Evolutionary conservation across 805 yeast genomes (phyloP).

Genomic region (Teunomyces lycoperdinae): DNA sequence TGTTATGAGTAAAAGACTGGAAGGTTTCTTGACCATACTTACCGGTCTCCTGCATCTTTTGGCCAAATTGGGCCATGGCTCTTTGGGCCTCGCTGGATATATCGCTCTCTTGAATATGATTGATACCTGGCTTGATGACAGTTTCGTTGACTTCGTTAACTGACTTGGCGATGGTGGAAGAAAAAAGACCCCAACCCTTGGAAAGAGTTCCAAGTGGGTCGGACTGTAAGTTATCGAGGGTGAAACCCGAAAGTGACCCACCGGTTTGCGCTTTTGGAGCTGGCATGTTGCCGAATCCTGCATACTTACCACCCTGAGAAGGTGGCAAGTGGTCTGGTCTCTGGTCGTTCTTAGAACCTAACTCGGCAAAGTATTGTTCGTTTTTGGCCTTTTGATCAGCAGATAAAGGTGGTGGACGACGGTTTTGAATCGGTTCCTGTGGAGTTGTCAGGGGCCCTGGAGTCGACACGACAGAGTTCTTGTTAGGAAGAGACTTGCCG

Average conservation of each 20-base stretch:
- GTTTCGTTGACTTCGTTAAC: constrained; percentile 81
- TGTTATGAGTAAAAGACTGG: constrained; percentile 50
- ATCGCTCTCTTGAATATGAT: constrained; percentile 74
- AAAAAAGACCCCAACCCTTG: constrained; percentile 93
- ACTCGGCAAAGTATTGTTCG: constrained; percentile 76
- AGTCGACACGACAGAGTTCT: constrained; percentile 4
- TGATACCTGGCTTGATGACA: constrained; percentile 88
- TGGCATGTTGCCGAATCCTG: constrained; percentile 87
- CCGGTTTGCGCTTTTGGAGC: constrained; percentile 38
- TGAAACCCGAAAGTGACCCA: constrained; percentile 54
- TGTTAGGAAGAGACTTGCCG: constrained; percentile 40
- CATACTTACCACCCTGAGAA: constrained; percentile 88
- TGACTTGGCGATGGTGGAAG: constrained; percentile 80
- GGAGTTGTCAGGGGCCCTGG: constrained; percentile 10
- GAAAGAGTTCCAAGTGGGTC: constrained; percentile 91
- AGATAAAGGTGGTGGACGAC: constrained; percentile 33
- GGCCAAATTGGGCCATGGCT: constrained; percentile 97
- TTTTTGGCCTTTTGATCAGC: constrained; percentile 51
- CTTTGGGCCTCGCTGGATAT: constrained; percentile 76
- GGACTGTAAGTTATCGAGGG: constrained; percentile 63
- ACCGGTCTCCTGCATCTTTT: constrained; percentile 87
- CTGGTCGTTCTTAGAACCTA: constrained; percentile 68
- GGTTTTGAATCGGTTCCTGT: constrained; percentile 34
- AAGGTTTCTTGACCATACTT: constrained; percentile 69
- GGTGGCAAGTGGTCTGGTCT: constrained; percentile 85